Evolutionary conservation across 1,139 yeast genomes (phyloP), one percentile per base, ranked within the genome.

Genomic region (Suhomyces anneliseae): DNA sequence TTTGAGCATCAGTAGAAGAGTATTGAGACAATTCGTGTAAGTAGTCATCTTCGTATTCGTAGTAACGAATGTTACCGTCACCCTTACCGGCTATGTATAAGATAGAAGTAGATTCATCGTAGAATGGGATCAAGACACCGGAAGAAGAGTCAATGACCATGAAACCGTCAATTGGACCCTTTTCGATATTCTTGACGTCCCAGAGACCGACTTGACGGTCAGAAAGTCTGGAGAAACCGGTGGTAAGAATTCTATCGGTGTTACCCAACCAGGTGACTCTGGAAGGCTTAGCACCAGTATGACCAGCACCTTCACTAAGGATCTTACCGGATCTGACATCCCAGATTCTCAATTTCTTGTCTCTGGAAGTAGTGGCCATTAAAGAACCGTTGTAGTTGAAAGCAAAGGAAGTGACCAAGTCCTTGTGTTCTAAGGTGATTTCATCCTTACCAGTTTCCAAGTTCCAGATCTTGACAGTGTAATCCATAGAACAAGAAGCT

Each of bases 151-250:
- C 99, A 48, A 93, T 79, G 27, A 85, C 82, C 59, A 85, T 76
- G 64, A 90, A 89, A 0, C 96, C 97, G 47, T 90, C 96, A 56
- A 93, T 81, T 43, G 97, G 92, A 27, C 98, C 98, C 43, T 78
- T 75, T 4, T 73, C 83, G 47, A 95, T 74, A 56, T 87, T 81
- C 37, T 76, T 75, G 32, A 90, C 76, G 60, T 93, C 92, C 98
- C 99, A 93, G 49, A 93, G 76, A 54, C 95, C 99, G 53, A 92
- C 76, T 70, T 93, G 98, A 66, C 99, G 90, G 64, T 92, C 98
- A 39, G 96, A 88, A 58, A 88, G 78, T 62, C 87, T 83, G 37
- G 96, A 90, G 64, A 93, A 93, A 1, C 99, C 99, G n/a, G 99
- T 92, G 34, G 99, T 92, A 46, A 86, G 86, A 34, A 93, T 70